phyloP scores from a whole-genome alignment of 192 early-diverging fungal species.

The Coemansia sp. region DNA sequence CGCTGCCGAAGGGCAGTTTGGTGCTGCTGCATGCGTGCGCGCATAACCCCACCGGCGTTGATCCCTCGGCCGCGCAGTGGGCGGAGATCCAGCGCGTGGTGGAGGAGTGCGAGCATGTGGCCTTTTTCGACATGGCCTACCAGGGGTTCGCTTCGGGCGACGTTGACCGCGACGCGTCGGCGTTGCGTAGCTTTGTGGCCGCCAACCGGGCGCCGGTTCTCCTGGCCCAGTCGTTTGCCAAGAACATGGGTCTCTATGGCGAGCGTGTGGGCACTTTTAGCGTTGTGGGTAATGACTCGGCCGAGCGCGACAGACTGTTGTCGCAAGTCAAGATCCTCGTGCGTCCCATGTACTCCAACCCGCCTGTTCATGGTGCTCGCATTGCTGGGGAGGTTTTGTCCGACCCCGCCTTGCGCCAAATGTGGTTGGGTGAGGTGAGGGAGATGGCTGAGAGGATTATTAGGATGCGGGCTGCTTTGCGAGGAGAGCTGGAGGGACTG shows the following conservation, averaged over 20 bases:
- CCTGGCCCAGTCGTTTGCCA: constrained; percentile 95
- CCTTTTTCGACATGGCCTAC: constrained; percentile 99
- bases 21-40: constrained; percentile 97
- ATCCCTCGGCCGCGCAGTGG: constrained; percentile 94
- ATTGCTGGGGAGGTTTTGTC: constrained; percentile 88
- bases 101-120: constrained; percentile 77
- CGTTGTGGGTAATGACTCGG: constrained; percentile 67
- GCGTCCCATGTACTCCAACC: constrained; percentile 98
- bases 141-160: constrained; percentile 98
- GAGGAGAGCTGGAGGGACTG: constrained; percentile 77
- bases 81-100: constrained; percentile 75
- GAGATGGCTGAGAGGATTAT: constrained; percentile 98
- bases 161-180: constrained; percentile 84
- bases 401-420: constrained; percentile 64
- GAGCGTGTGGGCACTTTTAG: constrained; percentile 94
- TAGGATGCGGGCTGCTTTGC: constrained; percentile 79
- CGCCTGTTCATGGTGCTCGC: constrained; percentile 91
- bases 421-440: constrained; percentile 94
- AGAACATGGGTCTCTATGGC: constrained; percentile 99
- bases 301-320: constrained; percentile 79
- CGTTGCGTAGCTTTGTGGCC: constrained; percentile 89
- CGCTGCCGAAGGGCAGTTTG: constrained; percentile 81
- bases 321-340: constrained; percentile 95
- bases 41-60: constrained; percentile 99
- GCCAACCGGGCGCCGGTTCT: constrained; percentile 69